These are phyloP conservation scores for Micractinium sp. DNA, from an alignment of 139 green algal genomes.

Conservation along the genomic window DNA sequence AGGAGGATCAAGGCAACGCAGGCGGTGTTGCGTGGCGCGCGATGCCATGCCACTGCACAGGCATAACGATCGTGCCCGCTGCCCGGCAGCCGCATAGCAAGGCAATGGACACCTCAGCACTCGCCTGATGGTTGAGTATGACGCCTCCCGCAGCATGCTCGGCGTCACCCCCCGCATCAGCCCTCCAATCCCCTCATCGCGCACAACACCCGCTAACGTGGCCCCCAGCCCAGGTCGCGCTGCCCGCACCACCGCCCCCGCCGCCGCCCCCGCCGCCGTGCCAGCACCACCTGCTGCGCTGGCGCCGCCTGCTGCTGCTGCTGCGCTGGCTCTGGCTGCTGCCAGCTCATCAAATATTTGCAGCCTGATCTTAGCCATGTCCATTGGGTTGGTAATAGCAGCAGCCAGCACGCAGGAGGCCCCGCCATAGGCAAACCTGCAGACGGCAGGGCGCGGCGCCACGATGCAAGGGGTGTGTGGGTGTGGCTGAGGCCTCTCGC, in stretches of 20 bases:
- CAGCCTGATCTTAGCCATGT: neutral
- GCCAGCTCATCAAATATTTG: slow-evolving; percentile 3
- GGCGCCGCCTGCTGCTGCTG: neutral
- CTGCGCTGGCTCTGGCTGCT: neutral
- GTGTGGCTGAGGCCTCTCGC: too few species aligned
- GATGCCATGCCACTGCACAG: neutral
- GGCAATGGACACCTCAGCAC: neutral
- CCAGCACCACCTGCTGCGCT: neutral
- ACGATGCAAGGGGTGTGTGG: neutral
- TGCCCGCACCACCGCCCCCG: neutral
- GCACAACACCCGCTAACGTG: neutral
- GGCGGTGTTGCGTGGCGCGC: too few species aligned
- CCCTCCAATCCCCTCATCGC: neutral
- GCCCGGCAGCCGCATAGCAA: too few species aligned
- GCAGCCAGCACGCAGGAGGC: neutral
- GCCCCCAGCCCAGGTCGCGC: neutral
- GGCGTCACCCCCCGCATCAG: slow-evolving; percentile 2
- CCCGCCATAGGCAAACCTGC: neutral
- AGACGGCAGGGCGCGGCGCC: too few species aligned
- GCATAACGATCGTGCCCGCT: neutral
- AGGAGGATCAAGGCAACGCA: too few species aligned
- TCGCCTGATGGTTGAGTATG: neutral
- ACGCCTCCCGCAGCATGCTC: neutral
- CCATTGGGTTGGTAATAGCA: neutral
- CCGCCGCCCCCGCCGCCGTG: neutral